A percentile compares a stretch with the other conserved stretches of the same genome.
These are phyloP conservation scores for Beta vulgaris DNA, from an alignment of 148 eudicot species.

Conservation along the genomic window DNA sequence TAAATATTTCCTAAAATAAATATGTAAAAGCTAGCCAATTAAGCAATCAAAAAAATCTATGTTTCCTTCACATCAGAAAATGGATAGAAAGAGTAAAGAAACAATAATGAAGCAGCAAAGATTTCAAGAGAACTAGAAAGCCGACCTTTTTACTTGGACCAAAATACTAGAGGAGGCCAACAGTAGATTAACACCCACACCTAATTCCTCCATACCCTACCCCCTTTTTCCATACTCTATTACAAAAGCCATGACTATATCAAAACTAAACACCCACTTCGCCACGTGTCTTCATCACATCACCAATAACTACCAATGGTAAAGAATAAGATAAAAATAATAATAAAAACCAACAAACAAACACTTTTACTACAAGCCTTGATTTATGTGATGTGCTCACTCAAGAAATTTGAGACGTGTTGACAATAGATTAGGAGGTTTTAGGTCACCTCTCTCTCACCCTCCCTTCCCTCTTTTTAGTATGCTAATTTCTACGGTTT, in stretches of 20 bases:
- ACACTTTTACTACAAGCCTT: constrained; percentile 10
- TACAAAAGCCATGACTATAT: constrained; percentile 2
- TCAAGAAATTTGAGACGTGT: constrained; percentile 38
- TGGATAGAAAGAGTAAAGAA: not conserved
- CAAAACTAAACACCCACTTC: not conserved
- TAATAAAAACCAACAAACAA: not conserved
- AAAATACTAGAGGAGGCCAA: constrained; percentile 2
- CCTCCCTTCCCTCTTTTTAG: constrained; percentile 21
- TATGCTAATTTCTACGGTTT: not conserved
- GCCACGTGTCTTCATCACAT: constrained; percentile 13
- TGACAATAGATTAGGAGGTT: constrained; percentile 49
- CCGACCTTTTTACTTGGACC: constrained; percentile 16
- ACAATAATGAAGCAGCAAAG: not conserved
- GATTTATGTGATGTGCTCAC: not conserved
- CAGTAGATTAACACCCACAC: constrained; percentile 35
- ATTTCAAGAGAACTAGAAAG: not conserved
- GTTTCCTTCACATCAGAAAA: not conserved
- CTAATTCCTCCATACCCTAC: constrained; percentile 16
- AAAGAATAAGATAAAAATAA: not conserved
- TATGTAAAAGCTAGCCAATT: not conserved
- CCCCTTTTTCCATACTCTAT: not conserved
- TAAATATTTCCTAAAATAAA: not conserved
- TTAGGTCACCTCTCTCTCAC: constrained; percentile 65
- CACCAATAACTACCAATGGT: not conserved
- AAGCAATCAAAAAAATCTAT: constrained; percentile 1